phyloP scores from a whole-genome alignment of 257 asterid species.

The Ilex asprella region DNA sequence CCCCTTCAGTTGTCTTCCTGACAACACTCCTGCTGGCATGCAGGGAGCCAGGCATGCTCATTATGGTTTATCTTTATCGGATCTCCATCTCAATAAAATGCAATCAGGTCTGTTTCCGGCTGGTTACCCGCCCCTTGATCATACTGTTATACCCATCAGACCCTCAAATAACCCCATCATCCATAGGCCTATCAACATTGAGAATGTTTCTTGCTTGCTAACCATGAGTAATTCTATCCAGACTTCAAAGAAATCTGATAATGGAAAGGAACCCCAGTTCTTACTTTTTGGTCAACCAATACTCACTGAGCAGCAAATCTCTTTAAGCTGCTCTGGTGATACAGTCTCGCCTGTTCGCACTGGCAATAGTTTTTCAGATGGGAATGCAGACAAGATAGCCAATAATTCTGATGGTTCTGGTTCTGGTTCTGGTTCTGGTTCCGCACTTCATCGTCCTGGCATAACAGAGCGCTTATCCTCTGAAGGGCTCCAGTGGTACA shows the following conservation, averaged over 20 bases:
- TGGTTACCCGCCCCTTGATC: slow-evolving; percentile 35
- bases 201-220: slow-evolving; percentile 51
- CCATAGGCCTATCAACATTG: slow-evolving; percentile 24
- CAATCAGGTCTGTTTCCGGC: slow-evolving; percentile 41
- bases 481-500: slow-evolving; percentile 23
- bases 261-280: slow-evolving; percentile 41
- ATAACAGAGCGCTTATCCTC: slow-evolving; percentile 29
- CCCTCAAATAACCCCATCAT: slow-evolving; percentile 17
- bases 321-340: slow-evolving; percentile 43
- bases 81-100: slow-evolving; percentile 43
- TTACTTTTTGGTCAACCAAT: slow-evolving; percentile 70
- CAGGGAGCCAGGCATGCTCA: slow-evolving; percentile 99
- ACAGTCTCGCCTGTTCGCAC: slow-evolving; percentile 31
- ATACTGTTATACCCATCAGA: slow-evolving; percentile 20
- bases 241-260: slow-evolving; percentile 19
- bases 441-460: slow-evolving; percentile 32
- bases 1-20: slow-evolving; percentile 56
- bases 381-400: slow-evolving; percentile 34
- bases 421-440: slow-evolving; percentile 46
- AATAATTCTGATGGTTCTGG: slow-evolving; percentile 48
- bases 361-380: slow-evolving; percentile 44
- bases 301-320: slow-evolving; percentile 57
- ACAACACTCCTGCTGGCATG: slow-evolving; percentile 94
- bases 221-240: slow-evolving; percentile 51
- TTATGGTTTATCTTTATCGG: slow-evolving; percentile 56